These are phyloP conservation scores for Beta corolliflora DNA, from an alignment of 179 eudicot genomes.

Conservation along the genomic window DNA sequence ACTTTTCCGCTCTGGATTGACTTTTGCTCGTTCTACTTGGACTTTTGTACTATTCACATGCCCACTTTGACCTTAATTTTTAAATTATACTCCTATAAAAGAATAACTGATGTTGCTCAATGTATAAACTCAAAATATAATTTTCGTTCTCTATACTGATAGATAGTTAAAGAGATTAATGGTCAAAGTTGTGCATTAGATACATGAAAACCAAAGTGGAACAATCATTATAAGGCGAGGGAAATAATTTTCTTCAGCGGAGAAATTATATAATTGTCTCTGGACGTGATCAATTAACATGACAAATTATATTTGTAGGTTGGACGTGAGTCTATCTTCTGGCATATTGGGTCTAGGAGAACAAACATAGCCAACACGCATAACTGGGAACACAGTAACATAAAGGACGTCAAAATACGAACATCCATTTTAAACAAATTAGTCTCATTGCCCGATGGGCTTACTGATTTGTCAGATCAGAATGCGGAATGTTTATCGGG, in stretches of 20 bases:
- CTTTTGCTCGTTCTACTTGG: neutral
- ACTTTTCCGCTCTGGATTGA: neutral
- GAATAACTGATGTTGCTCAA: too few relatives aligned
- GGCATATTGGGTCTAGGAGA: conserved; percentile 51
- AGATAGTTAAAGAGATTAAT: too few relatives aligned
- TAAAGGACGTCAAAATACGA: conserved; percentile 14
- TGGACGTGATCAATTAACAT: neutral
- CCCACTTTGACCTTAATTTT: too few relatives aligned
- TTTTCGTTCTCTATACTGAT: too few relatives aligned
- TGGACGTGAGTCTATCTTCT: conserved; percentile 57
- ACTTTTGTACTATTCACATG: too few relatives aligned
- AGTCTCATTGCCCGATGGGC: conserved; percentile 22
- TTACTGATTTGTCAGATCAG: conserved; percentile 25
- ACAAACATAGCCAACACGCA: conserved; percentile 31
- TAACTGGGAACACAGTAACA: conserved; percentile 23
- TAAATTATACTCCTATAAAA: too few relatives aligned
- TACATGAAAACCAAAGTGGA: too few relatives aligned
- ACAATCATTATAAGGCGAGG: too few relatives aligned
- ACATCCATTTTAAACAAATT: conserved; percentile 19
- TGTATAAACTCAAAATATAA: too few relatives aligned
- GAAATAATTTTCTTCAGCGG: neutral
- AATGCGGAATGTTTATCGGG: conserved; percentile 21
- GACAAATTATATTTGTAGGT: conserved; percentile 44
- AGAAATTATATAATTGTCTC: neutral
- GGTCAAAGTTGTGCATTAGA: too few relatives aligned